Conservation (phyloP, 257 asterid genomes). For the Solanum chilense region DNA sequence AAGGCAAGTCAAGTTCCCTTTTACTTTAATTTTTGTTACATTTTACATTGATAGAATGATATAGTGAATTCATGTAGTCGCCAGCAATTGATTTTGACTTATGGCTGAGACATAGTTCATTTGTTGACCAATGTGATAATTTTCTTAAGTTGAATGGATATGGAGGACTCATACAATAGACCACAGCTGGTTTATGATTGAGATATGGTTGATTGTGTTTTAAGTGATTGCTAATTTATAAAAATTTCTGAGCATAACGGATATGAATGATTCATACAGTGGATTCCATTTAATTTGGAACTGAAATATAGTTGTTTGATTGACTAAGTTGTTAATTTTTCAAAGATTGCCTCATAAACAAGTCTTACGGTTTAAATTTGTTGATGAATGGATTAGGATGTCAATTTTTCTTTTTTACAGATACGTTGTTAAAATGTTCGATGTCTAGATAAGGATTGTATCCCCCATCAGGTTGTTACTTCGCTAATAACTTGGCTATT, state of each 20-base stretch:
- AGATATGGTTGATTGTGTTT: not conserved
- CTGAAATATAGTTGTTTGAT: not conserved
- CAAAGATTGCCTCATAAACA: not conserved
- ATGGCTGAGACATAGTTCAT: not conserved
- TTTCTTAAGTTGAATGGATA: not conserved
- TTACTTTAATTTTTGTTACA: not conserved
- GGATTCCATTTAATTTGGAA: not conserved
- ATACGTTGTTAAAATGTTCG: not conserved
- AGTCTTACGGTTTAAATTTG: not conserved
- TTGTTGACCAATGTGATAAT: not conserved
- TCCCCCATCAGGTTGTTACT: not conserved
- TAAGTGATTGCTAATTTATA: not conserved
- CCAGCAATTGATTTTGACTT: not conserved
- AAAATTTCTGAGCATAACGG: not conserved
- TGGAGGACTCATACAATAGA: not conserved
- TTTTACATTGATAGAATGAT: not conserved
- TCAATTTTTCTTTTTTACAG: not conserved
- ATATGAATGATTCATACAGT: not conserved
- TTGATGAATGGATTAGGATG: not conserved
- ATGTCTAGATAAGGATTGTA: not conserved
- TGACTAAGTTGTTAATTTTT: not conserved
- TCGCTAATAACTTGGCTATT: not conserved
- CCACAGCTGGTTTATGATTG: not conserved
- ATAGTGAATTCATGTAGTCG: not conserved
- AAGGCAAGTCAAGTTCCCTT: slow-evolving; percentile 86